phyloP scores from a whole-genome alignment of 2,329 filamentous ascomycete species.

The Colletotrichum australisinense region DNA sequence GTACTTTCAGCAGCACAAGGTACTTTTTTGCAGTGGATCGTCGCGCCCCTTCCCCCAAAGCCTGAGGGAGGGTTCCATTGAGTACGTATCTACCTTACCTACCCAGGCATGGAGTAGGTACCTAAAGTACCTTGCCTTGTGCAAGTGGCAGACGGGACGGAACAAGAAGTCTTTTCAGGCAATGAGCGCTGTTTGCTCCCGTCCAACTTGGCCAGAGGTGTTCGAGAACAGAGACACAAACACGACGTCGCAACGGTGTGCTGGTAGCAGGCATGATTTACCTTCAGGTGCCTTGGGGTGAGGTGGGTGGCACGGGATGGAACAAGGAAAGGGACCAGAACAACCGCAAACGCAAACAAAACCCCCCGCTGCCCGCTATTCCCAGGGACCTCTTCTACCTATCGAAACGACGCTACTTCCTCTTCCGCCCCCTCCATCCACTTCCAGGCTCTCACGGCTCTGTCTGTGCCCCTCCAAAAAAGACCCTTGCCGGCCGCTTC shows the following conservation, averaged over 20 bases:
- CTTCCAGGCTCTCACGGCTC: background rate
- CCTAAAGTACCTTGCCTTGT: background rate
- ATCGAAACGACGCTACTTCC: conserved; percentile 7
- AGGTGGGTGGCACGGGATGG: conserved; percentile 2
- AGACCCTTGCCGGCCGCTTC: background rate
- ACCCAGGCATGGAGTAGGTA: too few species aligned
- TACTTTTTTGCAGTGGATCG: background rate
- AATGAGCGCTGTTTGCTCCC: background rate
- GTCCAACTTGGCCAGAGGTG: background rate
- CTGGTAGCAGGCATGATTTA: background rate
- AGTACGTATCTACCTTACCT: background rate
- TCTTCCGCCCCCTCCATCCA: background rate
- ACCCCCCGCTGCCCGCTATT: background rate
- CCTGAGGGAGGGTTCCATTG: background rate
- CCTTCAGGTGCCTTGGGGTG: too few species aligned
- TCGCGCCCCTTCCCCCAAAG: background rate
- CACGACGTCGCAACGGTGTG: too few species aligned
- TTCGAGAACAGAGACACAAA: background rate
- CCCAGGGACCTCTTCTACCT: conserved; percentile 21
- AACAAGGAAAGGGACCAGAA: background rate
- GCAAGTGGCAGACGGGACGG: background rate
- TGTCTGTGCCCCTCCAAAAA: background rate
- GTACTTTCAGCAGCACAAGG: background rate
- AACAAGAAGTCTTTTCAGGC: background rate
- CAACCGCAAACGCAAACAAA: background rate